Percentiles rank a stretch among this genome's conserved stretches.
Conservation (phyloP, 345 rosid genomes). For the Murraya paniculata region DNA sequence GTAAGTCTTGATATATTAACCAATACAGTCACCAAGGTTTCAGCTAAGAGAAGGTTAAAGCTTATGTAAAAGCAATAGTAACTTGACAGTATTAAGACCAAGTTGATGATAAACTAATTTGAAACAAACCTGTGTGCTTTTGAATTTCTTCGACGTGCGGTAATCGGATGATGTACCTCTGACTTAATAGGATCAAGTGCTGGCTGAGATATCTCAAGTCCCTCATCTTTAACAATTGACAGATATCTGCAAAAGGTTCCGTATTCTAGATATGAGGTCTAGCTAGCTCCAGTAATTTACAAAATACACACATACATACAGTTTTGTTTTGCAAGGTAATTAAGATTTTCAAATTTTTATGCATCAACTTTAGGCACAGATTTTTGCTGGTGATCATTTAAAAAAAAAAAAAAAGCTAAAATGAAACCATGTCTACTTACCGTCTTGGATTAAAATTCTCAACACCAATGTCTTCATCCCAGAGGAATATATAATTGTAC, state of each 20-base stretch:
- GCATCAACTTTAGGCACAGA: not conserved
- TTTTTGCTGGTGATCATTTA: not conserved
- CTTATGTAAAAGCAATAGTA: not conserved
- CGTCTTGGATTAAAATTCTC: conserved; percentile 64
- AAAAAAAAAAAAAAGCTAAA: not conserved
- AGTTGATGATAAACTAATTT: not conserved
- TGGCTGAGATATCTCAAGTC: conserved; percentile 91
- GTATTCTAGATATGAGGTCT: not conserved
- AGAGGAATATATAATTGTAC: conserved; percentile 78
- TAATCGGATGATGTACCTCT: conserved; percentile 69
- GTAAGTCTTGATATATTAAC: not conserved
- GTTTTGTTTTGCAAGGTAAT: not conserved
- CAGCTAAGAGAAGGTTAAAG: not conserved
- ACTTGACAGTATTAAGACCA: not conserved
- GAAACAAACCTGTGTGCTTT: conserved; percentile 61
- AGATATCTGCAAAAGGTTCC: conserved; percentile 47
- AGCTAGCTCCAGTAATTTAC: not conserved
- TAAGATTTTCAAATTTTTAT: not conserved
- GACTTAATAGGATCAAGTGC: conserved; percentile 85
- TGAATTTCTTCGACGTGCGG: conserved; percentile 52
- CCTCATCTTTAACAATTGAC: conserved; percentile 62
- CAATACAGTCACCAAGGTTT: not conserved
- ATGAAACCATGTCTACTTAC: conserved; percentile 27
- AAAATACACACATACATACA: not conserved
- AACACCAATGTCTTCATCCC: conserved; percentile 97